Conservation (phyloP, 2,329 filamentous ascomycete species). For the Epichloe uncinata region DNA sequence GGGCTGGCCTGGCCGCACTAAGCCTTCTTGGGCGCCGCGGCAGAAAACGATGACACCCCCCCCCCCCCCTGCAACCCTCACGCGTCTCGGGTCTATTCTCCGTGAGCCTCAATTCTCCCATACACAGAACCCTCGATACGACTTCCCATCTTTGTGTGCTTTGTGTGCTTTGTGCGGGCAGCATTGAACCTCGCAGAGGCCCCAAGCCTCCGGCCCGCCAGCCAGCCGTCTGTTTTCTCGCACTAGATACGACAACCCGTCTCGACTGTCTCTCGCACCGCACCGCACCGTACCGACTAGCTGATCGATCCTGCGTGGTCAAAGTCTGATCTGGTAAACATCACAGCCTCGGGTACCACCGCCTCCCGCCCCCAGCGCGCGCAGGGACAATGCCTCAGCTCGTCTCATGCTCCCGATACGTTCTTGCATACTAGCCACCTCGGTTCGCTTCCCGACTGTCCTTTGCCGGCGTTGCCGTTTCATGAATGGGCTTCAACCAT, state of each 20-base stretch:
- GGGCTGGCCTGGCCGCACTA: slow-evolving; percentile 11
- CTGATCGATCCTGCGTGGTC: neutral
- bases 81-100: slow-evolving; percentile 13
- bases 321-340: slow-evolving; percentile 1
- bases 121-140: neutral
- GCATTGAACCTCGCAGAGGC: neutral
- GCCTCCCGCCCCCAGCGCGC: neutral
- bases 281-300: neutral
- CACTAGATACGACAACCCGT: neutral
- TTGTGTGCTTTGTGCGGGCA: neutral
- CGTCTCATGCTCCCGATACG: slow-evolving; percentile 4
- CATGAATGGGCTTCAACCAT: slow-evolving; percentile 29
- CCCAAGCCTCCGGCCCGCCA: neutral
- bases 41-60: slow-evolving; percentile 9
- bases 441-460: neutral
- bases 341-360: neutral
- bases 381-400: slow-evolving; percentile 7
- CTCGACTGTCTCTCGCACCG: neutral
- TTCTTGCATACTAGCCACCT: neutral
- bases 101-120: slow-evolving; percentile 3
- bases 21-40: slow-evolving; percentile 15
- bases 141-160: neutral
- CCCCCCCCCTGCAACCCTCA: slow-evolving; percentile 8
- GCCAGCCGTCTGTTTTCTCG: neutral
- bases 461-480: slow-evolving; percentile 9